Conservation (phyloP, 1,284 basidiomycete genomes). For the Ganoderma lucidum region DNA sequence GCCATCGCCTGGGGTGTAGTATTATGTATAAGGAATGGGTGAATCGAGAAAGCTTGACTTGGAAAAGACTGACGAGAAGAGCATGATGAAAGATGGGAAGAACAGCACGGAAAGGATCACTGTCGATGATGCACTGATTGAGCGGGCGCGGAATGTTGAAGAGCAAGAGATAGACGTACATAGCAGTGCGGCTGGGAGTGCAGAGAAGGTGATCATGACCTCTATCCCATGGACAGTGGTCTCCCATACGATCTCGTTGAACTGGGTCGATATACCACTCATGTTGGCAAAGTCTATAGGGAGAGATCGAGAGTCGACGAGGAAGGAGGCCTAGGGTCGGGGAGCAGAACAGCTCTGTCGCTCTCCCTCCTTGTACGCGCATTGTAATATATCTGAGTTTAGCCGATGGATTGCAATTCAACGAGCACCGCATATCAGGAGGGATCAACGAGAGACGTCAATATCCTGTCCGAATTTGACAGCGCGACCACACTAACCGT, state of each 20-base stretch:
- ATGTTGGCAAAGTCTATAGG: not conserved
- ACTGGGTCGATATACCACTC: not conserved
- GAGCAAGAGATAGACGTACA: not conserved
- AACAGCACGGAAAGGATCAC: not conserved
- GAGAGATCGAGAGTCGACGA: not conserved
- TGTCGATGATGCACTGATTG: not conserved
- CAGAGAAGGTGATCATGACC: not conserved
- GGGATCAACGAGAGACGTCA: not conserved
- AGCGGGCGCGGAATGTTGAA: not conserved
- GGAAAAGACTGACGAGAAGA: conserved; percentile 1
- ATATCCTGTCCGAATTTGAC: not conserved
- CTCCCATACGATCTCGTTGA: not conserved
- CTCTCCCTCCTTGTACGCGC: not conserved
- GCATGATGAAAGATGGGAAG: not conserved
- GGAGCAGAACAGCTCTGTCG: not conserved
- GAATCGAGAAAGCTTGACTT: not conserved
- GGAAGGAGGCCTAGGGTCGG: not conserved
- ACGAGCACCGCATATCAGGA: not conserved
- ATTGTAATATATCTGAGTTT: not conserved
- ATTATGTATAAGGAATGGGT: not conserved
- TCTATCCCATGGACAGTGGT: not conserved
- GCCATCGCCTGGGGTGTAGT: not conserved
- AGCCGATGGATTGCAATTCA: not conserved
- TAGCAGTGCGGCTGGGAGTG: not conserved
- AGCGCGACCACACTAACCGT: not conserved